Evolutionary conservation across 2,329 filamentous ascomycete genomes (phyloP).

Genomic region (Colletotrichum lentis): DNA sequence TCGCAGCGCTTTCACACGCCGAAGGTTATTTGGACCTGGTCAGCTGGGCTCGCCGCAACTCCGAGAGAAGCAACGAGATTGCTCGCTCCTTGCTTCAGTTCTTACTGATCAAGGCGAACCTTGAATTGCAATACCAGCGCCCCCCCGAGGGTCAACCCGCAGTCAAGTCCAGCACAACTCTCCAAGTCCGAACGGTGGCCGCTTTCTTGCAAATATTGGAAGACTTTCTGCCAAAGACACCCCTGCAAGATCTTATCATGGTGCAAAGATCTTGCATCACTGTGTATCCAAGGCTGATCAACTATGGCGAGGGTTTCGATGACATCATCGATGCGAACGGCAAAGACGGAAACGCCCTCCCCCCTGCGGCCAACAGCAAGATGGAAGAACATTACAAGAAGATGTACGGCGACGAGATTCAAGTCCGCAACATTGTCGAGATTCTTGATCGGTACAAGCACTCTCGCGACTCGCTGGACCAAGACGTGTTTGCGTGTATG

Average conservation of each 20-base stretch:
- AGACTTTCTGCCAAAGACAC: conserved; percentile 68
- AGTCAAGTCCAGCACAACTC: conserved; percentile 71
- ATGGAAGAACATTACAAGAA: conserved; percentile 99
- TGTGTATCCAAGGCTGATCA: conserved; percentile 92
- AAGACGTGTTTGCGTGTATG: conserved; percentile 98
- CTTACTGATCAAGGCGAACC: conserved; percentile 81
- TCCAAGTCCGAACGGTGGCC: conserved; percentile 86
- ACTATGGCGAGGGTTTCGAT: conserved; percentile 92
- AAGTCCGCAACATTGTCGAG: conserved; percentile 85
- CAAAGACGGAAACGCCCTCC: conserved; percentile 80
- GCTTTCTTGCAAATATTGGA: conserved; percentile 81
- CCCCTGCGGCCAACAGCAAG: conserved; percentile 79
- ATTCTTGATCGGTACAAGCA: conserved; percentile 87
- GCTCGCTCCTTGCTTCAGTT: conserved; percentile 79
- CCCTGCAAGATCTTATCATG: conserved; percentile 74
- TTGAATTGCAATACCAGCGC: conserved; percentile 79
- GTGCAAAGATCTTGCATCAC: conserved; percentile 90
- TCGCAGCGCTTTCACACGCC: conserved; percentile 85
- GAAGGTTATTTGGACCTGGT: conserved; percentile 81
- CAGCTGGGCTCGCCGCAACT: conserved; percentile 78
- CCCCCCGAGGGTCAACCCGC: conserved; percentile 67
- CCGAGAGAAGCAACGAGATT: conserved; percentile 72
- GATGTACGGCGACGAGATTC: conserved; percentile 93
- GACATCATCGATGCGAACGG: conserved; percentile 90
- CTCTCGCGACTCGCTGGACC: conserved; percentile 82